These are phyloP conservation scores for Cercospora brassicicola DNA, from an alignment of 2,329 filamentous ascomycete species.

Conservation along the genomic window DNA sequence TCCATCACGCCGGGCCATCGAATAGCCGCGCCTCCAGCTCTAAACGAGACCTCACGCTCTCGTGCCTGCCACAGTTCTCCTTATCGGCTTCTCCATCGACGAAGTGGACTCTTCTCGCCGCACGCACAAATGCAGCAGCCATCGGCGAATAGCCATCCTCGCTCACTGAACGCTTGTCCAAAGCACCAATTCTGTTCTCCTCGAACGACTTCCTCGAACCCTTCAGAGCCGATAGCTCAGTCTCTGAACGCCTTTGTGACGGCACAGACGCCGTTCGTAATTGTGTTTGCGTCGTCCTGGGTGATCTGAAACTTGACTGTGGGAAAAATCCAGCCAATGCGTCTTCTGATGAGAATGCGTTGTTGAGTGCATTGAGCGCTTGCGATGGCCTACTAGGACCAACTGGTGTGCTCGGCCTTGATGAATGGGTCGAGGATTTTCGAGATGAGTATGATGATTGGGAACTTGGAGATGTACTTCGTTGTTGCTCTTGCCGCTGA, in stretches of 20 bases:
- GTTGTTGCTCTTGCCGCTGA: neutral
- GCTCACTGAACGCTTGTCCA: conserved; percentile 1
- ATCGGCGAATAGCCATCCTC: conserved; percentile 16
- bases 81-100: neutral
- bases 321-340: neutral
- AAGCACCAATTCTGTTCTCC: neutral
- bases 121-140: conserved; percentile 17
- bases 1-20: conserved; percentile 5
- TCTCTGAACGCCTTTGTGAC: neutral
- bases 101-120: neutral
- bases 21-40: conserved; percentile 13
- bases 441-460: neutral
- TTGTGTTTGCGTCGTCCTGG: neutral
- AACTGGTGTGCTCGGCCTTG: neutral
- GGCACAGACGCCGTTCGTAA: neutral
- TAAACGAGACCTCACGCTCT: neutral
- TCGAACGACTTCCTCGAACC: neutral
- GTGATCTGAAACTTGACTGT: neutral
- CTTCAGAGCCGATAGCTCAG: neutral
- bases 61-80: neutral
- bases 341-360: conserved; percentile 1
- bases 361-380: neutral
- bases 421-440: neutral
- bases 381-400: neutral
- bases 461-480: neutral